Percentiles rank a stretch among this genome's conserved stretches.
phyloP scores from a whole-genome alignment of 2,329 filamentous ascomycete species.

The Leptographium radiaticola region DNA sequence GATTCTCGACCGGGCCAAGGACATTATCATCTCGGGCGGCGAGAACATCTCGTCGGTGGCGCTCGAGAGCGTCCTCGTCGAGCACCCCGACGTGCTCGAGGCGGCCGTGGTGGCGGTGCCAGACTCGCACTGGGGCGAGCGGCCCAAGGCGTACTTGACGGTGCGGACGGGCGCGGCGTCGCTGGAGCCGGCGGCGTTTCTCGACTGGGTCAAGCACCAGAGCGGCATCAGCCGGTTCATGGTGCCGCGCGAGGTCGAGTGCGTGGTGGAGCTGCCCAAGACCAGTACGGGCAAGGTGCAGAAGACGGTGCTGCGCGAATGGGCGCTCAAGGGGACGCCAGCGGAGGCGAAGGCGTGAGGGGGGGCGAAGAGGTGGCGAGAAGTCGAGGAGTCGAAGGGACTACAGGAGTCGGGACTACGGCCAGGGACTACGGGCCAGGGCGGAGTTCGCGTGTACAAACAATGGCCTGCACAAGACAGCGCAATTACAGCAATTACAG shows the following conservation, averaged over 20 bases:
- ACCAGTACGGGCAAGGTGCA: slow-evolving; percentile 93
- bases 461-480: background rate
- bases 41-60: slow-evolving; percentile 96
- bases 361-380: background rate
- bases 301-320: slow-evolving; percentile 85
- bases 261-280: slow-evolving; percentile 84
- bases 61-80: slow-evolving; percentile 76
- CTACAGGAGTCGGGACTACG: background rate
- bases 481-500: background rate
- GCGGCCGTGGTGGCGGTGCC: slow-evolving; percentile 79
- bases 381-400: background rate
- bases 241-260: slow-evolving; percentile 60
- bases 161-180: slow-evolving; percentile 37
- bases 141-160: slow-evolving; percentile 90
- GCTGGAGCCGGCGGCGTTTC: slow-evolving; percentile 54
- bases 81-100: slow-evolving; percentile 82
- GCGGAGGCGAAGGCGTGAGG: slow-evolving; percentile 2
- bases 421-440: background rate
- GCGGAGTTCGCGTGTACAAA: too few species aligned
- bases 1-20: slow-evolving; percentile 88
- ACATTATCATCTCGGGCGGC: slow-evolving; percentile 96
- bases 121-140: slow-evolving; percentile 87
- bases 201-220: slow-evolving; percentile 73
- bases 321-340: slow-evolving; percentile 37
- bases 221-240: slow-evolving; percentile 83